Evolutionary conservation across 148 eudicot genomes (phyloP), one percentile per base, ranked within the genome.

Genomic region (Bassia scoparia): DNA sequence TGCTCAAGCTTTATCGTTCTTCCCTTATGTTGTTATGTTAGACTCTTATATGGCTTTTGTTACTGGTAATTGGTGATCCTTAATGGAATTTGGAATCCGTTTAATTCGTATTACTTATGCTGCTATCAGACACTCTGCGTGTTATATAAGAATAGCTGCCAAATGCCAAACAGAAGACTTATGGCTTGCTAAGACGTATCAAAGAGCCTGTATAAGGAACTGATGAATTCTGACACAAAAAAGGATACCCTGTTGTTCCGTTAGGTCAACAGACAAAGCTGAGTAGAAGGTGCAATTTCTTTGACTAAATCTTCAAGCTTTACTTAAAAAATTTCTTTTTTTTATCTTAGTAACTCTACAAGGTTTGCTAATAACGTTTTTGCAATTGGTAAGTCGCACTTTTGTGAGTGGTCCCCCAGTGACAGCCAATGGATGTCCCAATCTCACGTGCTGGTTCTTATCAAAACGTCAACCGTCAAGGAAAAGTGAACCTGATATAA

Each of bases 121-220:
- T 74, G 50, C 62, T 44, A 76, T 38, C 76, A 96, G 99, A 89
- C 89, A 80, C 92, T 71, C 92, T 96, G 99, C 99, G 79, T 81
- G 87, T 31, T 96, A 92, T 75, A 81, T 92, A 56, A 90, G 92
- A 73, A 84, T 62, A 74, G 82, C 92, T 85, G 90, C 97, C 96
- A 67, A 96, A 96, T 82, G 94, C 99, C 48, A 92, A 87, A 96
- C 99, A 23, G 99, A 96, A 78, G 96, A 96, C 84, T 76, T 95
- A 70, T 96, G 99, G 99, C 86, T 89, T 76, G 99, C 82, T 46
- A 92, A 85, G 90, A 90, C 69, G 90, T 87, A 82, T 96, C 99
- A 86, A 86, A 67, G 92, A 92, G 82, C 97, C 96, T 24, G 99
- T 96, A 67, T n/a, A 88, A 86, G 79, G 84, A 84, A 71, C 78